phyloP scores from a whole-genome alignment of 148 eudicot species.

The Vaccinium macrocarpon region DNA sequence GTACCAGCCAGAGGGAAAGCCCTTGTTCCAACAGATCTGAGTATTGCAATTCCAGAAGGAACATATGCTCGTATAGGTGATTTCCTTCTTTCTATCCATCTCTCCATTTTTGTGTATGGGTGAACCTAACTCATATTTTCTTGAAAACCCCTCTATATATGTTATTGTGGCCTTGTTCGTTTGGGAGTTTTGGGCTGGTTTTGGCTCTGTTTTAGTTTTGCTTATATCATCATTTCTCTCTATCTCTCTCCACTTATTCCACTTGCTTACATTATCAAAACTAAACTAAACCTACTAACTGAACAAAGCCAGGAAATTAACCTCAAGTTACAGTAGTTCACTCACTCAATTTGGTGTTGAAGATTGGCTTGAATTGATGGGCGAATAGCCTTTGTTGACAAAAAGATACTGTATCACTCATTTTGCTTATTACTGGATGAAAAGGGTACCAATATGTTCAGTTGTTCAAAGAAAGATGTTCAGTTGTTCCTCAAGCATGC shows the following conservation, averaged over 20 bases:
- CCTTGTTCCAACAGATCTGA: slow-evolving; percentile 67
- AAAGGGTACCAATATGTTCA: neutral
- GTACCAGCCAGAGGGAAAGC: slow-evolving; percentile 94
- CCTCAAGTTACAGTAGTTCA: neutral
- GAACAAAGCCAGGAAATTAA: no score
- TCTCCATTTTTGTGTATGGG: neutral
- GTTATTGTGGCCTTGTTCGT: no score
- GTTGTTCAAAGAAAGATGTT: neutral
- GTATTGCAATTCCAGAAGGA: slow-evolving; percentile 77
- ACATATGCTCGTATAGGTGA: slow-evolving; percentile 77
- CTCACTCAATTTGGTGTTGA: neutral
- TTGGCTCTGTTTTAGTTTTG: no score
- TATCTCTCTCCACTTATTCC: no score
- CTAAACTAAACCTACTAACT: no score
- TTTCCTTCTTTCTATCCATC: neutral
- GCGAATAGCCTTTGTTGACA: neutral
- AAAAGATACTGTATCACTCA: neutral
- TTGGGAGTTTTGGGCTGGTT: no score
- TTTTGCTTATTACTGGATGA: neutral
- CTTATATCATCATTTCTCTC: no score
- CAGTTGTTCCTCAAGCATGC: neutral
- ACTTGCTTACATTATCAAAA: no score
- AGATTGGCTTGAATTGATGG: neutral
- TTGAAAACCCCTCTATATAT: neutral
- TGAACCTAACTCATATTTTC: neutral